Base-by-base conservation (phyloP, 2,329 filamentous ascomycete genomes). In the Dactylellina haptotyla region DNA sequence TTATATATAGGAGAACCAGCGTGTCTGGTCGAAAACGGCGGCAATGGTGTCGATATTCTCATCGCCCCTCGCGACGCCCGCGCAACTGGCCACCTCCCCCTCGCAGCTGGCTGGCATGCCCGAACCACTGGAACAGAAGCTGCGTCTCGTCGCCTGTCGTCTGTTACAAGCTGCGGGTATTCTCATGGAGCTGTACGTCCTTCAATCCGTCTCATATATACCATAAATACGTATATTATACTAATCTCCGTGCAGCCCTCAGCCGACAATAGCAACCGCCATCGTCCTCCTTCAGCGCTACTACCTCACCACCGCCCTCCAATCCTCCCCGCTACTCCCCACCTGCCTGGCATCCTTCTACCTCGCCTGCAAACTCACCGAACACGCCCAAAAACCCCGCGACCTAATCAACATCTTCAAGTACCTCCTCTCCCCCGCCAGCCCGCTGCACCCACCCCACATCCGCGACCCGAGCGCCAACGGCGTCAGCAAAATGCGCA, bases 331-430 rank as follows among this genome's bases (percentile, higher is more conserved):
- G 30, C 39, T 73, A 30, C 79, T 95, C 90, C 89, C 95, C 80
- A 86, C 90, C 58, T 96, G 92, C 30, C 91, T 93, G 32, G 92
- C 92, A 14, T 85, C 88, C 0, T 81, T 98, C 57, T 98, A 92
- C 83, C 85, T 97, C 57, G 87, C 88, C 23, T 87, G 92, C 28
- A 98, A 98, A 82, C 85, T 95, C 66, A 71, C 66, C n/a, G 87
- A 91, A 2, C 85, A 87, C 54, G 90, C 93, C 1, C 88, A 90
- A 69, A 90, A 90, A 10, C 87, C 92, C 0, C 88, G 93, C 76
- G 93, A 93, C 76, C 83, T 97, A 39, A 85, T 93, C 70, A 95
- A 93, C 79, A 89, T 94, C 71, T 97, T 96, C 81, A 86, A 88
- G 39, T 96, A 94, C 80, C 88, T 98, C 3, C 82, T 88, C 39